Base-by-base conservation (phyloP, 2,329 filamentous ascomycete species). In the Monosporascus cannonballus region DNA sequence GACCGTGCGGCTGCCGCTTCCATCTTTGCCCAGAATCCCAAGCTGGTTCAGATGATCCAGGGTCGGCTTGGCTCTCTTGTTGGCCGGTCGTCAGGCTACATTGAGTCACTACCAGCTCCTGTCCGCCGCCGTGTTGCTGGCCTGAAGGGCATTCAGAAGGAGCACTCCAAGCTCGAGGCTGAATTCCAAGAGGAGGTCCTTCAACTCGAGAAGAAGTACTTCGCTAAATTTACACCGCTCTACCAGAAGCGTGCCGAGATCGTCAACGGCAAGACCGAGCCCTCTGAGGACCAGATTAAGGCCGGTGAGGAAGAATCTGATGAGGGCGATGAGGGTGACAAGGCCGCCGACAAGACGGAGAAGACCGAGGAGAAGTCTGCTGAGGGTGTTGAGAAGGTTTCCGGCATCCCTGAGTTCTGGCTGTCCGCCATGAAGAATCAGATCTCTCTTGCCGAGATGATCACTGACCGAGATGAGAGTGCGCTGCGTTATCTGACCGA, bases 371-470 rank as follows among this genome's bases (percentile, higher is more conserved):
- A 85, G 59, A 77, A 82, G 61, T 68, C 78, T 46, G 71, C 75
- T 53, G 75, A 80, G 58, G 70, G 75, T 36, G 71, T 74, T 54
- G 67, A 78, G 57, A 71, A 77, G 52, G 74, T 87, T 59, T 79
- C 84, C 66, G 94, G 94, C 73, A 96, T 99, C 58, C 94, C 94
- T 58, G 94, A 99, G 76, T 99, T 99, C 82, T 99, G 94, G 94
- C 81, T 99, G 49, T 96, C 93, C 56, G 93, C 95, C 64, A 97
- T 99, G 93, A 99, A 99, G 83, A 99, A 99, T 80, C 93, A 96
- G 72, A 84, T 94, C 66, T 96, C 92, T 30, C 85, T 99, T 52
- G 90, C 93, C 52, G 95, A 99, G 76, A 96, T 96, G 84, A 96
- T 99, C 71, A 99, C 94, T 66, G 94, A 97, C 66, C 89, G 91